Evolutionary conservation across 352 stramenopile species (phyloP).

Genomic region (Phytophthora cactorum): DNA sequence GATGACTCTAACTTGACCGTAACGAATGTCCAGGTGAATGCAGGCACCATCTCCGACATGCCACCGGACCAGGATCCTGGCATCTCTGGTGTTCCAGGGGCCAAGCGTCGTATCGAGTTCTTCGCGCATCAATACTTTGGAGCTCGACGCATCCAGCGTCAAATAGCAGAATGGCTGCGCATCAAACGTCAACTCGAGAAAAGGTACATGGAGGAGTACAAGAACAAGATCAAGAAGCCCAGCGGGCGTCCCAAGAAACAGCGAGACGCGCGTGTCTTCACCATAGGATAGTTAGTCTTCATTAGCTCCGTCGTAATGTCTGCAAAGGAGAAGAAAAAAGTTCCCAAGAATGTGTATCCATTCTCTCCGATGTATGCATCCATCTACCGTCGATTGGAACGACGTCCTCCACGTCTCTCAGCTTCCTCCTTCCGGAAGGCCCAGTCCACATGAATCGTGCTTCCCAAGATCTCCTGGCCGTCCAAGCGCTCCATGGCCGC

Average conservation of each 20-base stretch:
- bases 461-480: slow-evolving; percentile 90
- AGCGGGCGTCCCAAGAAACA: slow-evolving; percentile 78
- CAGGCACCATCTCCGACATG: slow-evolving; percentile 55
- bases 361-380: neutral
- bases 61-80: slow-evolving; percentile 38
- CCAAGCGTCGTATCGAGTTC: slow-evolving; percentile 62
- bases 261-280: slow-evolving; percentile 78
- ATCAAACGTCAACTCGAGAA: slow-evolving; percentile 76
- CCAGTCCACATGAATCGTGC: slow-evolving; percentile 93
- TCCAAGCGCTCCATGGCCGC: slow-evolving; percentile 94
- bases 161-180: slow-evolving; percentile 63
- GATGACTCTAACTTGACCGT: neutral
- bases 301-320: slow-evolving; percentile 3
- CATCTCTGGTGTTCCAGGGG: slow-evolving; percentile 7
- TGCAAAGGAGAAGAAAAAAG: neutral
- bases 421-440: slow-evolving; percentile 83
- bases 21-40: slow-evolving; percentile 31
- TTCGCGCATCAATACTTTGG: slow-evolving; percentile 75
- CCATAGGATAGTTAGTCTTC: slow-evolving; percentile 48
- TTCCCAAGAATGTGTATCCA: neutral
- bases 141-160: slow-evolving; percentile 61
- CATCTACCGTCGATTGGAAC: slow-evolving; percentile 58
- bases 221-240: slow-evolving; percentile 88
- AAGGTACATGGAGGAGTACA: slow-evolving; percentile 83
- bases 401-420: slow-evolving; percentile 37